These are phyloP conservation scores for Geranomyces variabilis DNA, from an alignment of 192 early-diverging fungal genomes.

Conservation along the genomic window DNA sequence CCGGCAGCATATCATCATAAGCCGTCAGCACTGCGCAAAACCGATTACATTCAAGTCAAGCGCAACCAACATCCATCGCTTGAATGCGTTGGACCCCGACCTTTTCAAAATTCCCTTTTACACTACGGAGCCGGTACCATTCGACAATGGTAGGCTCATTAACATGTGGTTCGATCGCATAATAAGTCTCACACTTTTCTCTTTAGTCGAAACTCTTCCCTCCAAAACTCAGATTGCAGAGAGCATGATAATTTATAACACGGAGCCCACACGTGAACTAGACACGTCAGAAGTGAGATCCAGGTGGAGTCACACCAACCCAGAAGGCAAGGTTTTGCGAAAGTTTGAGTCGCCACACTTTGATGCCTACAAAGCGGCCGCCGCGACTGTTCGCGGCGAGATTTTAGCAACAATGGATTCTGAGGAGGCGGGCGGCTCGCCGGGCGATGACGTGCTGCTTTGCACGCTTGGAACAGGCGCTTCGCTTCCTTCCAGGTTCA, in stretches of 20 bases:
- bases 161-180: too few relatives aligned
- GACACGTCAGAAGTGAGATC: slow-evolving; percentile 35
- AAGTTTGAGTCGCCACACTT: background rate
- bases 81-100: slow-evolving; percentile 65
- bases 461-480: slow-evolving; percentile 91
- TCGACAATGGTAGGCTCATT: slow-evolving; percentile 39
- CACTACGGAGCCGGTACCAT: slow-evolving; percentile 42
- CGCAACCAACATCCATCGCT: slow-evolving; percentile 62
- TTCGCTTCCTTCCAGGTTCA: slow-evolving; percentile 82
- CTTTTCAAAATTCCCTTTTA: slow-evolving; percentile 78
- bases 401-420: background rate
- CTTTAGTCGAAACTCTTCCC: slow-evolving; percentile 29
- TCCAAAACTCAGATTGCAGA: slow-evolving; percentile 21
- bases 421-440: background rate
- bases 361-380: background rate
- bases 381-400: background rate
- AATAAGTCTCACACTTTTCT: background rate
- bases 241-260: slow-evolving; percentile 52
- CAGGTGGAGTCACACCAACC: slow-evolving; percentile 15
- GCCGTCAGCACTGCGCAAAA: slow-evolving; percentile 66
- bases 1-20: slow-evolving; percentile 72
- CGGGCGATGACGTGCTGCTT: slow-evolving; percentile 39
- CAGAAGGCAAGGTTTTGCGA: slow-evolving; percentile 9
- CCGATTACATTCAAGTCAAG: slow-evolving; percentile 69
- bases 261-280: slow-evolving; percentile 61